Evolutionary conservation across 2,329 filamentous ascomycete species (phyloP), one percentile per base, ranked within the genome.

Genomic region (Botrytis porri): DNA sequence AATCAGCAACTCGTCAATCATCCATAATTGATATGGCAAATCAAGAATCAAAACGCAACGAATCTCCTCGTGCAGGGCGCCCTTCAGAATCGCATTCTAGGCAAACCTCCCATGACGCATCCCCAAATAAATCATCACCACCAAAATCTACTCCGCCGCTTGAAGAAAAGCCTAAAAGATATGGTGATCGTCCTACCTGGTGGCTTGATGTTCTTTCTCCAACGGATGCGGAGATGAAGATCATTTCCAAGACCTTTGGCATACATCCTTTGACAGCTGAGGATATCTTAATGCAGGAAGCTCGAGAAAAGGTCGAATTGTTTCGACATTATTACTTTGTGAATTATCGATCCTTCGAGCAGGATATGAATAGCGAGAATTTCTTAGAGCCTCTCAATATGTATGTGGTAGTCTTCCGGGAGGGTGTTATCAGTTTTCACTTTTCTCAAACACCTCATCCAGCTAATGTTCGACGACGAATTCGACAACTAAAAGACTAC

Each of bases 281-380:
- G 82, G 96, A 99, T 81, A 98, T 99, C 78, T 92, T 98, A 88
- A 91, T 98, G 85, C 94, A 98, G 81, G 96, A 99, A 84, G 93
- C 95, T 59, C 95, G 96, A 35, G 96, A 99, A 81, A 99, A 99
- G 83, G 96, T 99, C 0, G 96, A 99, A 82, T 87, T 99, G 1
- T 99, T 99, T 85, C 91, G 93, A 48, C 93, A 97, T 81, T 99
- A 99, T 84, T 99, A 99, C 82, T 98, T 99, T 79, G 93, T 99
- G 83, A 98, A 97, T 82, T 99, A 99, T 82, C 92, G 96, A 25
- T 97, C 94, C 0, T 99, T 99, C 80, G 96, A 99, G 81, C 96
- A 98, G 81, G 96, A 99, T 80, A 89, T 90, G 74, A 92, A 91
- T 77, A 97, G 91, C 80, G 93, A 96, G 73, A 91, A 97, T 80